Conservation (phyloP, 495 filamentous ascomycete genomes). For the Penicillium parvum region DNA sequence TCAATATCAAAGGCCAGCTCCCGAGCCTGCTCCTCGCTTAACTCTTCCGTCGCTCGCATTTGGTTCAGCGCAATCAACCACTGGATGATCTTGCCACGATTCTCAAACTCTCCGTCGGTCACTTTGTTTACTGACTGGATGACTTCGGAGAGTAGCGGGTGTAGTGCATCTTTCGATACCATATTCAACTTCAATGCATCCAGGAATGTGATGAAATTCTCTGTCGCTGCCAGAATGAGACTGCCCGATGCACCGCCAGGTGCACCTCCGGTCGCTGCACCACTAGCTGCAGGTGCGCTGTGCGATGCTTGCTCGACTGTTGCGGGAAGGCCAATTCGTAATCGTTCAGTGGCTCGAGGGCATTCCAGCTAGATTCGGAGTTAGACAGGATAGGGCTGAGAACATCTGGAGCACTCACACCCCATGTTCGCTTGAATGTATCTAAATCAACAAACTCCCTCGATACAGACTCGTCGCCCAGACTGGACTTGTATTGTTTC, state of each 20-base stretch:
- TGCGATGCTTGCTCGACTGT: constrained; percentile 56
- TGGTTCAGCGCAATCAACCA: constrained; percentile 97
- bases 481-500: constrained; percentile 93
- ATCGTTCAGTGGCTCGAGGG: constrained; percentile 85
- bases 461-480: constrained; percentile 81
- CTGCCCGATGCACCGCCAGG: constrained; percentile 59
- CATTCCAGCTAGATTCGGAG: constrained; percentile 69
- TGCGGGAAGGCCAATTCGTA: constrained; percentile 79
- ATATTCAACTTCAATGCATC: constrained; percentile 88
- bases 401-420: constrained; percentile 51
- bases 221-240: constrained; percentile 79
- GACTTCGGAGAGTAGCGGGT: constrained; percentile 87
- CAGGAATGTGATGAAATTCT: constrained; percentile 97
- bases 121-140: constrained; percentile 97
- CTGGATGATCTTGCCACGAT: constrained; percentile 91
- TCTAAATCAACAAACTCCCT: constrained; percentile 82
- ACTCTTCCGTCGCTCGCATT: constrained; percentile 90
- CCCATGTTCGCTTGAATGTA: constrained; percentile 90
- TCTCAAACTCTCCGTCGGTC: constrained; percentile 87
- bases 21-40: constrained; percentile 80
- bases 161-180: constrained; percentile 89
- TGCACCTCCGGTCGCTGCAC: constrained; percentile 35
- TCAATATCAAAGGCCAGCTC: constrained; percentile 88
- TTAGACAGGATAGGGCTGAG: constrained; percentile 4
- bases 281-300: constrained; percentile 34